A percentile compares a stretch with the other conserved stretches of the same genome.
Conservation (phyloP, 306 rosid species). For the Lathyrus tuberosus region DNA sequence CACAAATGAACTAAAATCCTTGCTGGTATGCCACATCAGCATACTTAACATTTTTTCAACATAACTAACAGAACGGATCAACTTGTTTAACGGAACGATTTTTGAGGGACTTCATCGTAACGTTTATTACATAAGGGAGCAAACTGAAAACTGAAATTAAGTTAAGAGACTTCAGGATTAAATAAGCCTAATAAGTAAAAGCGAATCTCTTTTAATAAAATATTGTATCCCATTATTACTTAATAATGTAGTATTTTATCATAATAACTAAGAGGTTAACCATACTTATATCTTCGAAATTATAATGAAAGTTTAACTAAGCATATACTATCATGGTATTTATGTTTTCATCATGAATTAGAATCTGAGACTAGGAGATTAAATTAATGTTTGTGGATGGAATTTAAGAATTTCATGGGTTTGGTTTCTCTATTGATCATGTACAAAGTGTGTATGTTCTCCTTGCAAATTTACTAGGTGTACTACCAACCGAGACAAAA, state of each 20-base stretch:
- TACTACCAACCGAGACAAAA: conserved; percentile 10
- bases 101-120: no score
- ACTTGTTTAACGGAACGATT: no score
- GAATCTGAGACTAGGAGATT: conserved; percentile 5
- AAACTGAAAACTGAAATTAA: no score
- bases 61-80: no score
- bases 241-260: neutral
- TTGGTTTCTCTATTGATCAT: conserved; percentile 32
- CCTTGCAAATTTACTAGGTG: conserved; percentile 30
- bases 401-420: conserved; percentile 25
- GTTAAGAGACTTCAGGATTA: no score
- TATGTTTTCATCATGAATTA: neutral
- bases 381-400: conserved; percentile 16
- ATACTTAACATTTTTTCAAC: no score
- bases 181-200: no score
- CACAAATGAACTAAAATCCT: no score
- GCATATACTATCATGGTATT: neutral
- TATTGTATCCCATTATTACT: neutral
- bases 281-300: neutral
- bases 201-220: neutral
- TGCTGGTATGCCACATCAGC: no score
- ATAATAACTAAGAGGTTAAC: neutral
- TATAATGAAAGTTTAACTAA: neutral
- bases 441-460: conserved; percentile 28
- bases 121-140: no score